A percentile compares a stretch with the other conserved stretches of the same genome.
Evolutionary conservation across 164 flowering plant genomes (phyloP).

Genomic region (grape (Vitis vinifera)): DNA sequence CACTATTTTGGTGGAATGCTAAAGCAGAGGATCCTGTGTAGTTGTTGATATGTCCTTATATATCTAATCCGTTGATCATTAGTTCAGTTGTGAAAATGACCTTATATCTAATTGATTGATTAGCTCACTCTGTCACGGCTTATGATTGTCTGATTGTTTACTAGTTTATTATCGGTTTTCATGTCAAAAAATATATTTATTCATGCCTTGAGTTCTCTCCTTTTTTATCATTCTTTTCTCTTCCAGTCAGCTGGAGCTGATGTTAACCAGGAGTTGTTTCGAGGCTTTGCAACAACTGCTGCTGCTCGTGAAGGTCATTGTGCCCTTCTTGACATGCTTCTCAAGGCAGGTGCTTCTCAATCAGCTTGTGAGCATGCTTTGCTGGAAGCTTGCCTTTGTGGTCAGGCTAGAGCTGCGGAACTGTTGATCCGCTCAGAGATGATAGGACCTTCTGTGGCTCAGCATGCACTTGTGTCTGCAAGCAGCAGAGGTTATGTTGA

Average conservation of each 20-base stretch:
- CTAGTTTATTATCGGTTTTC: background rate
- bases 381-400: constrained; percentile 13
- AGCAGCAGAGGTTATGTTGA: constrained; percentile 13
- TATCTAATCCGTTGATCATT: too few species aligned
- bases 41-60: too few species aligned
- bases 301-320: constrained; percentile 17
- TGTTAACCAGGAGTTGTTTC: constrained; percentile 12
- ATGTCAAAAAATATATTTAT: background rate
- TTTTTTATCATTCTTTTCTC: background rate
- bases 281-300: constrained; percentile 15
- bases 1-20: too few species aligned
- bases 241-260: constrained; percentile 16
- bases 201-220: background rate
- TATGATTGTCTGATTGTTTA: background rate
- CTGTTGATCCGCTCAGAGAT: constrained; percentile 14
- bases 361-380: constrained; percentile 13
- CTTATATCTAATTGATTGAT: background rate
- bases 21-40: too few species aligned
- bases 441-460: constrained; percentile 10
- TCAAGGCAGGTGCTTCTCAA: constrained; percentile 12
- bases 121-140: background rate
- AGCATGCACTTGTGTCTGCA: constrained; percentile 15
- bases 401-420: constrained; percentile 5
- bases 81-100: background rate
- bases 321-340: constrained; percentile 17